These are phyloP conservation scores for Ganoderma boninense DNA, from an alignment of 1,284 basidiomycete genomes.

Conservation along the genomic window DNA sequence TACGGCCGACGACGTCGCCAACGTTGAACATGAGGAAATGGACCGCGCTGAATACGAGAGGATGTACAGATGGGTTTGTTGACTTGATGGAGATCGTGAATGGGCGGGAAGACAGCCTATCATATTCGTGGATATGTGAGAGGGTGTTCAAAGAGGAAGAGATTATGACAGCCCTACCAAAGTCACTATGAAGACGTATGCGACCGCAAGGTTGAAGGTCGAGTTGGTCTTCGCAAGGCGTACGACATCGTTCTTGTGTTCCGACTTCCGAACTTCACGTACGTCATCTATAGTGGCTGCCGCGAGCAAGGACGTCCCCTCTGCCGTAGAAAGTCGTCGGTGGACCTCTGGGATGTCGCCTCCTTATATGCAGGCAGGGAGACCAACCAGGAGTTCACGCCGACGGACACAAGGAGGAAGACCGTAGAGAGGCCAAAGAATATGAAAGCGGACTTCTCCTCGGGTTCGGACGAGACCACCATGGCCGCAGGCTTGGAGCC, in stretches of 20 bases:
- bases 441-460: conserved; percentile 69
- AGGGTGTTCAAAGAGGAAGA: too few species aligned
- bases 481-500: conserved; percentile 47
- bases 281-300: conserved; percentile 16
- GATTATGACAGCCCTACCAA: conserved; percentile 59
- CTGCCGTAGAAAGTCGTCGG: conserved; percentile 30
- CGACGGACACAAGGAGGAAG: conserved; percentile 63
- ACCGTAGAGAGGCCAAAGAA: conserved; percentile 78
- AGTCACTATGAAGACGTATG: conserved; percentile 82
- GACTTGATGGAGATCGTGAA: conserved; percentile 82
- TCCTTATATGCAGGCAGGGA: conserved; percentile 64
- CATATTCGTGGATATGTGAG: not conserved
- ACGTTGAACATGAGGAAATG: conserved; percentile 81
- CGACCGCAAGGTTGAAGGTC: conserved; percentile 75
- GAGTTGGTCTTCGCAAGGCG: conserved; percentile 71
- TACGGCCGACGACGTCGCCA: conserved; percentile 84
- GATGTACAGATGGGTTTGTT: conserved; percentile 63
- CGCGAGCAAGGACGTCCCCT: conserved; percentile 20
- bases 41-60: conserved; percentile 72
- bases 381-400: conserved; percentile 64
- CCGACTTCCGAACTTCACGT: conserved; percentile 17
- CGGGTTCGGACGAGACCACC: conserved; percentile 41
- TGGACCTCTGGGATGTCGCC: conserved; percentile 49
- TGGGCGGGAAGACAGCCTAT: conserved; percentile 84
- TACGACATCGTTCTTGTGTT: conserved; percentile 47